Percentiles rank a stretch among this genome's conserved stretches.
These are phyloP conservation scores for Entomortierella parvispora DNA, from an alignment of 192 early-diverging fungal genomes.

Conservation along the genomic window DNA sequence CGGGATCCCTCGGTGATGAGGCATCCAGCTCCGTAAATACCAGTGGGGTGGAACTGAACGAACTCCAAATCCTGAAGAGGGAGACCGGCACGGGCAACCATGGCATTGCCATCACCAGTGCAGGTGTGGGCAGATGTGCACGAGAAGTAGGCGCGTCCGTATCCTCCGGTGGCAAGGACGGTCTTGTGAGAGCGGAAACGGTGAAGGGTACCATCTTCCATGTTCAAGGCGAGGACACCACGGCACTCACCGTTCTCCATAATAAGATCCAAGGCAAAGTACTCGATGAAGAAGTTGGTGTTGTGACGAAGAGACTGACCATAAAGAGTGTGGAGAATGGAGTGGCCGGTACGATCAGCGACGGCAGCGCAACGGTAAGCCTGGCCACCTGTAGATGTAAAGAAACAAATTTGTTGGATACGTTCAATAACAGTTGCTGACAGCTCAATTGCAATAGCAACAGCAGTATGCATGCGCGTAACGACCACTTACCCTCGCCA, in stretches of 20 bases:
- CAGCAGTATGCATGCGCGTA: background rate
- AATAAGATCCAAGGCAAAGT: conserved; percentile 98
- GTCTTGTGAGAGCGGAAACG: conserved; percentile 98
- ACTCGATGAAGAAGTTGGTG: conserved; percentile 98
- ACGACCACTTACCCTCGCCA: conserved; percentile 77
- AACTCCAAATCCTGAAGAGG: conserved; percentile 99
- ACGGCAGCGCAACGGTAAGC: conserved; percentile 98
- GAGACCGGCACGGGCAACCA: conserved; percentile 96
- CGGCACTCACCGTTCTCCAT: conserved; percentile 99
- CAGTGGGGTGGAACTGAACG: conserved; percentile 99
- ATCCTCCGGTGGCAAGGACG: conserved; percentile 98
- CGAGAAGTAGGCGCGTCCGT: conserved; percentile 99
- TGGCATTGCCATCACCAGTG: conserved; percentile 99
- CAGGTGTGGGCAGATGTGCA: conserved; percentile 98
- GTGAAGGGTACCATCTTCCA: conserved; percentile 99
- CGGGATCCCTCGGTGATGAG: conserved; percentile 95
- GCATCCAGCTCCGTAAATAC: conserved; percentile 98
- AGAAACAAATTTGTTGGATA: too few species aligned
- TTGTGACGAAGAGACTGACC: conserved; percentile 96
- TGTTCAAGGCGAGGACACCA: conserved; percentile 95
- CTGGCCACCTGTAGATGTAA: conserved; percentile 77
- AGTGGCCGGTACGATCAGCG: conserved; percentile 98
- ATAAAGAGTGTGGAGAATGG: conserved; percentile 97
- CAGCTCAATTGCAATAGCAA: background rate
- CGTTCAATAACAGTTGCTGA: background rate